Evolutionary conservation across 768 basidiomycete species (phyloP).

Genomic region (Amanita brunnescens): DNA sequence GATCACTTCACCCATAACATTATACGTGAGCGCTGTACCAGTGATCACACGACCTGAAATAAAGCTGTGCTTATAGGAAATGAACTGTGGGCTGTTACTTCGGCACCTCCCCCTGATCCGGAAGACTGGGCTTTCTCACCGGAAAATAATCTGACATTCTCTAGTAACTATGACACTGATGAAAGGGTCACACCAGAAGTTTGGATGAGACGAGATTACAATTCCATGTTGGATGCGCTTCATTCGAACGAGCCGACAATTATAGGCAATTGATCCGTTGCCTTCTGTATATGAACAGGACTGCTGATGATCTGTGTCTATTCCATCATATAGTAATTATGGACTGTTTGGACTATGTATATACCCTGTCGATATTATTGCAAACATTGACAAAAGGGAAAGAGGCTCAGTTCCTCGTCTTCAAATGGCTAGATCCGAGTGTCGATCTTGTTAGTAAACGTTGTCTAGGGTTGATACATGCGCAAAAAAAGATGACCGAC

Average conservation of each 20-base stretch:
- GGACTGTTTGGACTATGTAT: neutral
- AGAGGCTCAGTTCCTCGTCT: neutral
- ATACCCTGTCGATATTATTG: neutral
- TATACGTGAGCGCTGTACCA: conserved; percentile 36
- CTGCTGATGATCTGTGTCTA: neutral
- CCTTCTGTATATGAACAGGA: neutral
- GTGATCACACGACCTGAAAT: neutral
- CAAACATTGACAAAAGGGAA: neutral
- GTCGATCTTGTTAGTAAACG: neutral
- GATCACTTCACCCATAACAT: conserved; percentile 67
- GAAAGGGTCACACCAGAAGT: conserved; percentile 44
- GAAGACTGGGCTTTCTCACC: conserved; percentile 50
- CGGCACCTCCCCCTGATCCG: conserved; percentile 50
- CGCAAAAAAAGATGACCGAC: neutral
- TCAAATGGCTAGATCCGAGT: neutral
- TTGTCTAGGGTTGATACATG: neutral
- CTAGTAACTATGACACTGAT: conserved; percentile 19
- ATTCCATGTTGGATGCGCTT: conserved; percentile 35
- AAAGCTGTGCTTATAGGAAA: conserved; percentile 28
- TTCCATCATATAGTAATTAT: neutral
- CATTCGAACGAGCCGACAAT: conserved; percentile 12
- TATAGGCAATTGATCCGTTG: neutral
- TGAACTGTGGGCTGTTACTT: conserved; percentile 56
- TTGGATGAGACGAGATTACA: conserved; percentile 46
- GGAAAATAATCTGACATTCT: conserved; percentile 51